A percentile compares a stretch with the other conserved stretches of the same genome.
These are phyloP conservation scores for Crotalaria pallida DNA, from an alignment of 306 rosid species.

Conservation along the genomic window DNA sequence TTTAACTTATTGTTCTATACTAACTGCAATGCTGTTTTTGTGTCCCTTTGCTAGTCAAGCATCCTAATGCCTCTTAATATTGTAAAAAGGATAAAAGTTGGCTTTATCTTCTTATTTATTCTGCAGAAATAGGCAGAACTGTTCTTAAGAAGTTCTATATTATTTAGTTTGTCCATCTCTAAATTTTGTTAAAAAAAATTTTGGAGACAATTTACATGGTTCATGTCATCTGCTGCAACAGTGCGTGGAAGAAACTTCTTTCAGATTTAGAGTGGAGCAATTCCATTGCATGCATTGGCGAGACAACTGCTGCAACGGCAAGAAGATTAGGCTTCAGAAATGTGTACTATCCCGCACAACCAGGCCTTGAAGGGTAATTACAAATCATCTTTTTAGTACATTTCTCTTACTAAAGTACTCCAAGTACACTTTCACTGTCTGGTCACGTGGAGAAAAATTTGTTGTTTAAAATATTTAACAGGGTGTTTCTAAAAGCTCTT, in stretches of 20 bases:
- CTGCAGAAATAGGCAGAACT: not conserved
- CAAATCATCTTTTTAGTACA: not conserved
- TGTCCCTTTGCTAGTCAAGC: not conserved
- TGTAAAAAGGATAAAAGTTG: not conserved
- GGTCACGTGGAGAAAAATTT: not conserved
- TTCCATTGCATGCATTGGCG: conserved; percentile 91
- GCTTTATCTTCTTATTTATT: not conserved
- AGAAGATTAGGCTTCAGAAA: conserved; percentile 69
- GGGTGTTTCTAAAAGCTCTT: not conserved
- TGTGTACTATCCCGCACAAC: conserved; percentile 69
- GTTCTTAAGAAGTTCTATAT: conserved; percentile 3
- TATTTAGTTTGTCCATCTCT: not conserved
- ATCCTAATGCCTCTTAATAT: not conserved
- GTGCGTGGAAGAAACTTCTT: conserved; percentile 84
- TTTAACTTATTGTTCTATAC: not conserved
- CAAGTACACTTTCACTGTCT: not conserved
- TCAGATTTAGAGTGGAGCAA: conserved; percentile 56
- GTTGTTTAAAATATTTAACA: not conserved
- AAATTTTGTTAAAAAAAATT: not conserved
- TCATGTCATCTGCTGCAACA: conserved; percentile 38
- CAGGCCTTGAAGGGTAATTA: conserved; percentile 92
- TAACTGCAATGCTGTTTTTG: conserved; percentile 12
- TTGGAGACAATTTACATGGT: conserved; percentile 2
- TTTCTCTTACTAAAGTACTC: conserved; percentile 3
- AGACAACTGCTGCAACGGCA: conserved; percentile 85